A percentile compares a stretch with the other conserved stretches of the same genome.
Conservation (phyloP, 768 basidiomycete genomes). For the Amanita muscaria region DNA sequence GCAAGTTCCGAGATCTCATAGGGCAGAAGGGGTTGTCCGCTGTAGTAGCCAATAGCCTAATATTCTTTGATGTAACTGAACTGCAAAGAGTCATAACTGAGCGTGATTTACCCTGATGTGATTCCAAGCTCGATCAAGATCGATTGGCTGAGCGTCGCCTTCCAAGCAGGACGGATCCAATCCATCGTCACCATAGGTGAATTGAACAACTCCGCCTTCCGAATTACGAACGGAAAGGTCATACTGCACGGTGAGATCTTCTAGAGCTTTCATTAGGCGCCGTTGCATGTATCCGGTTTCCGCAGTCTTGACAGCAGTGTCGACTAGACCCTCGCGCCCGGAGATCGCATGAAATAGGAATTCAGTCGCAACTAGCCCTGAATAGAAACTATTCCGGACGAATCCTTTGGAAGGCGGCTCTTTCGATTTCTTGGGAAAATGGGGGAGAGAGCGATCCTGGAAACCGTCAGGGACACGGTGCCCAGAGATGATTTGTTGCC, state of each 20-base stretch:
- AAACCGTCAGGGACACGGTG: constrained; percentile 98
- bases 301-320: constrained; percentile 99
- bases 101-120: constrained; percentile 82
- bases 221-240: constrained; percentile 95
- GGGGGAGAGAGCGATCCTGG: constrained; percentile 97
- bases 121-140: constrained; percentile 78
- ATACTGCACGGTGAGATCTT: constrained; percentile 94
- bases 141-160: constrained; percentile 90
- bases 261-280: constrained; percentile 96
- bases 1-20: constrained; percentile 77
- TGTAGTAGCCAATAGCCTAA: constrained; percentile 56
- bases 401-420: constrained; percentile 97
- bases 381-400: constrained; percentile 95
- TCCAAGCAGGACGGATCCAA: constrained; percentile 95
- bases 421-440: constrained; percentile 94
- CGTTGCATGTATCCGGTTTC: constrained; percentile 99
- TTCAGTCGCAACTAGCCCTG: constrained; percentile 85
- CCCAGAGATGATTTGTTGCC: constrained; percentile 97
- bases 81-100: too few species aligned
- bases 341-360: constrained; percentile 99
- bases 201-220: constrained; percentile 91
- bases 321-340: constrained; percentile 95
- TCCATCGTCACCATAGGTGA: constrained; percentile 94
- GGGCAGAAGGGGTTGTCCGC: constrained; percentile 64
- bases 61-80: constrained; percentile 9